A percentile compares a stretch with the other conserved stretches of the same genome.
Conservation (phyloP, 441 rosid species). For the Populus trichocarpa region DNA sequence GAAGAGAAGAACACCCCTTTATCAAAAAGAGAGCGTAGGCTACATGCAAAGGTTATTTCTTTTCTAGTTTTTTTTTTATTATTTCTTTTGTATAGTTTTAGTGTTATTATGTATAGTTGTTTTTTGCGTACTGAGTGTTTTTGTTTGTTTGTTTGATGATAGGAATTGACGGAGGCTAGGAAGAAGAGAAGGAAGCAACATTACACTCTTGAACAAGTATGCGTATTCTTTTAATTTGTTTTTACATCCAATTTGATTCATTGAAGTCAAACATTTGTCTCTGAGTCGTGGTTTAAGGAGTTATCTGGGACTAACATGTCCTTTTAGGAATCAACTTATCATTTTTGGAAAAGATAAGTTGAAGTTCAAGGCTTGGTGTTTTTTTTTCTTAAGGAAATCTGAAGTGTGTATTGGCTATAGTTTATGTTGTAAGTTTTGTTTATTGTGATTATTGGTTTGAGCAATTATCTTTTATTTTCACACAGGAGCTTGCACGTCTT, state of each 20-base stretch:
- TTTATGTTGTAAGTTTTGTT: background rate
- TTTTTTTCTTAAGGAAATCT: background rate
- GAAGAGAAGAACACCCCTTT: constrained; percentile 23
- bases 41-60: constrained; percentile 62
- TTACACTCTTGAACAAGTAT: constrained; percentile 76
- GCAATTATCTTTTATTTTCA: constrained; percentile 3
- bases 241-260: background rate
- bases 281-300: background rate
- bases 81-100: background rate
- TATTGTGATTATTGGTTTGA: background rate
- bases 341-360: background rate
- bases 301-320: background rate
- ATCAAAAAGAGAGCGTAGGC: constrained; percentile 58
- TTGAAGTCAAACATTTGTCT: background rate
- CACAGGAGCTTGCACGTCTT: constrained; percentile 78
- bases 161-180: constrained; percentile 85
- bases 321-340: background rate
- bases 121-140: background rate
- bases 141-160: constrained; percentile 17
- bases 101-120: background rate
- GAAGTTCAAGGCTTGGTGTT: background rate
- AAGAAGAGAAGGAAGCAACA: constrained; percentile 83
- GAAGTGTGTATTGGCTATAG: background rate
- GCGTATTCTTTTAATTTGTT: background rate
- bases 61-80: background rate